Evolutionary conservation across 495 filamentous ascomycete genomes (phyloP).

Genomic region (Daldinia caldariorum): DNA sequence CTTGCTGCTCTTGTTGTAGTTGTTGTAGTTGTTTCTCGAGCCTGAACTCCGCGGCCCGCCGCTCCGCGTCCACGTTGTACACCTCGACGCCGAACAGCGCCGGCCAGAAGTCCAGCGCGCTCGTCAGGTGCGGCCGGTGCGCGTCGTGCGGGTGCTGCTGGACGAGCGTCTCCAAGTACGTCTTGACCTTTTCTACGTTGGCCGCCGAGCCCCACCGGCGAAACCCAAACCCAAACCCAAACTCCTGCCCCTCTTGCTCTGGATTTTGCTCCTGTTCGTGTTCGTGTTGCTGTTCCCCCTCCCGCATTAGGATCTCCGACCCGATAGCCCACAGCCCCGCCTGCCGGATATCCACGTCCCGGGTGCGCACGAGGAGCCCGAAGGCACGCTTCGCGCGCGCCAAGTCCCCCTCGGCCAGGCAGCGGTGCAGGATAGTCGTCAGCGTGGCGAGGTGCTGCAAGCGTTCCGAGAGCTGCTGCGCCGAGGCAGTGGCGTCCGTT

Average conservation of each 20-base stretch:
- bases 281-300: constrained; percentile 43
- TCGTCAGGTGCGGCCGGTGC: constrained; percentile 41
- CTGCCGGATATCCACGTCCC: constrained; percentile 50
- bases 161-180: constrained; percentile 53
- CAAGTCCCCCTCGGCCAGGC: constrained; percentile 52
- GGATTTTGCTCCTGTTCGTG: background rate
- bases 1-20: constrained; percentile 12
- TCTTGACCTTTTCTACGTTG: constrained; percentile 42
- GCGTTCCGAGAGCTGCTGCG: constrained; percentile 32
- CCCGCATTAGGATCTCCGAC: constrained; percentile 54
- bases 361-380: constrained; percentile 48
- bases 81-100: constrained; percentile 55
- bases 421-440: constrained; percentile 48
- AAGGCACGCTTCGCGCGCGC: constrained; percentile 52
- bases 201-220: constrained; percentile 38
- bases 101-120: constrained; percentile 54
- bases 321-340: constrained; percentile 55
- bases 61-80: constrained; percentile 49
- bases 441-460: constrained; percentile 48
- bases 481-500: constrained; percentile 3
- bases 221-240: no score
- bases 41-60: constrained; percentile 11
- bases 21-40: constrained; percentile 6
- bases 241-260: no score
- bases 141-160: constrained; percentile 52